Base-by-base conservation (phyloP, 352 stramenopile genomes). In the Pythium sukuiense region DNA sequence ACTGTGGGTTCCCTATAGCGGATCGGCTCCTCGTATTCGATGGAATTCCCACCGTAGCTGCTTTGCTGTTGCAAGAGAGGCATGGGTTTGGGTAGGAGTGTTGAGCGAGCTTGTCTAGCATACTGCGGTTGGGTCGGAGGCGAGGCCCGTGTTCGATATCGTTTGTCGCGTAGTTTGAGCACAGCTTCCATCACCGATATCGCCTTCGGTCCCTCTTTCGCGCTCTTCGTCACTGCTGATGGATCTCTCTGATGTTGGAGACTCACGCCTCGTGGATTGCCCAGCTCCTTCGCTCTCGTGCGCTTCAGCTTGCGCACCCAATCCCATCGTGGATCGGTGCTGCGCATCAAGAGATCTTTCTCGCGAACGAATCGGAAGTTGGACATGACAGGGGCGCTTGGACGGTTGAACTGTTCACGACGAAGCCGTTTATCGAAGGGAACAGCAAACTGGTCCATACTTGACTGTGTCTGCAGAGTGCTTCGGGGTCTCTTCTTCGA, bases 121-220 rank as follows among this genome's bases (percentile, higher is more conserved):
- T 52, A 14, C 45, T 18, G 45, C 6, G 20, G 18, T 6, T 52
- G 29, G 5, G 14, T 58, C 24, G 12, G 54, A 7, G 16, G 41
- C 33, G 2, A 3, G 12, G 5, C 26, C 52, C 54, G 30, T 20
- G 55, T 55, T 49, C 73, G 64, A 68, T 74, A 72, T 16, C 79
- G 67, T 54, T 80, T 77, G n/a, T 85, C 65, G 18, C 82, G 80
- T 59, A 90, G 64, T n/a, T 78, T 69, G 18, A 89, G 56, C n/a
- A 76, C 69, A 41, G 72, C 70, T n/a, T 63, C 68, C 74, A 88
- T 82, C 49, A 89, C 76, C 1, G 65, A 75, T 14, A 18, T 71
- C 72, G 43, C 74, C 70, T 52, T 20, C 18, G 29, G n/a, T 1
- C 20, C 9, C 9, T 52, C 45, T 7, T 24, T 24, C 5, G 45